Evolutionary conservation across 2,329 filamentous ascomycete species (phyloP).

Genomic region (Westerdykella aurantiaca): DNA sequence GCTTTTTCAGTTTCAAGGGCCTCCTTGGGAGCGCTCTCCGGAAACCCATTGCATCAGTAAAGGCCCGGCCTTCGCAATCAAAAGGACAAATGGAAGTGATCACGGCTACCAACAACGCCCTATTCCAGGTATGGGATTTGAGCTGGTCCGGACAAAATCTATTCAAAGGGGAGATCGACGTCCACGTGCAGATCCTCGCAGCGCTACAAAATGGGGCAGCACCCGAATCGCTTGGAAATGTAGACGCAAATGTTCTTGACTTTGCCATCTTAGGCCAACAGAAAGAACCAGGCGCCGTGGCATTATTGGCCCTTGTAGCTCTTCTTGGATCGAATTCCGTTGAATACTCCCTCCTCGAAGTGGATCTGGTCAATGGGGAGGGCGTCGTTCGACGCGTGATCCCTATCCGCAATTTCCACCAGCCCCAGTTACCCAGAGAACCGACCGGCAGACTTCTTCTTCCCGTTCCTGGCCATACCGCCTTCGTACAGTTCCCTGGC

Average conservation of each 20-base stretch:
- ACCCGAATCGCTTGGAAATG: slow-evolving; percentile 45
- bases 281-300: slow-evolving; percentile 30
- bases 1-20: slow-evolving; percentile 76
- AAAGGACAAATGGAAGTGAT: slow-evolving; percentile 82
- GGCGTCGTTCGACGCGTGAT: slow-evolving; percentile 60
- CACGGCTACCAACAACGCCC: slow-evolving; percentile 69
- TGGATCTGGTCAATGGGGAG: slow-evolving; percentile 53
- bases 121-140: slow-evolving; percentile 79
- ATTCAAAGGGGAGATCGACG: slow-evolving; percentile 65
- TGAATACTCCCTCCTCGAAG: slow-evolving; percentile 71
- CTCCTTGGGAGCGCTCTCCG: slow-evolving; percentile 65
- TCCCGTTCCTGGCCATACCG: slow-evolving; percentile 71
- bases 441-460: slow-evolving; percentile 57
- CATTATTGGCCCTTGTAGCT: slow-evolving; percentile 30
- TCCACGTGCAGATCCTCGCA: slow-evolving; percentile 57
- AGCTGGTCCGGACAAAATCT: slow-evolving; percentile 82
- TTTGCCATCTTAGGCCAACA: slow-evolving; percentile 58
- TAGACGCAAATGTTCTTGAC: slow-evolving; percentile 69
- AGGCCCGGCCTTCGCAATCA: slow-evolving; percentile 63
- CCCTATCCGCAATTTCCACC: slow-evolving; percentile 53
- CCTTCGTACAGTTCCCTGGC: slow-evolving; percentile 73
- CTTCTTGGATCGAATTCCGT: slow-evolving; percentile 28
- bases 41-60: slow-evolving; percentile 74
- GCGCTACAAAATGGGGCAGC: slow-evolving; percentile 54
- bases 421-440: slow-evolving; percentile 31